Base-by-base conservation (phyloP, 371 early-diverging fungal genomes). In the Syncephalastrum contaminatum region DNA sequence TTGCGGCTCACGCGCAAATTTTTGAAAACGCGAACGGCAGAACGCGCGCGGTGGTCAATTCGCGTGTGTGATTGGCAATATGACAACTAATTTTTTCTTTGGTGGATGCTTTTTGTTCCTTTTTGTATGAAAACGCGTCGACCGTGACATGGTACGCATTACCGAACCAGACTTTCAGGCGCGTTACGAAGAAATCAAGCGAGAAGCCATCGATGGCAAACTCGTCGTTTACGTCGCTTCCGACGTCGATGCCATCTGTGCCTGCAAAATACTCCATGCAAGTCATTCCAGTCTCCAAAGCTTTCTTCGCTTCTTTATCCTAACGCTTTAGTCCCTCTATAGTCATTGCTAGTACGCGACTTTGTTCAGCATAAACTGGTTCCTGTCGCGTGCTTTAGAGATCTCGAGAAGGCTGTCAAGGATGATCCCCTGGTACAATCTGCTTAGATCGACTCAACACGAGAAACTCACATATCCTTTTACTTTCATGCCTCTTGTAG, bases 161-260 rank as follows among this genome's bases (percentile, higher is more conserved):
- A 69, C 63, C 47, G 63, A 62, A 53, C 56, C 56, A 40, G 45
- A 63, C 30, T 73, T 66, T 53, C 66, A 72, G 36, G 64, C 64
- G 49, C 75, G 70, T 18, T 84, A 82, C 61, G 75, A 77, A 16
- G 66, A 64, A 21, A 84, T 84, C 48, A 73, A 73, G 49, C 57
- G 66, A 24, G 73, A 67, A 19, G 68, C 82, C 10, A 24, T 63
- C 1, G 66, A 69, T 39, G 75, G 72, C 43, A 75, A 71, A 22
- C 73, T 74, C 22, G 73, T 94, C 15, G 67, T 95, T 40, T 88
- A 95, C 65, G 95, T 89, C 4, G 72, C 89, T 1, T 72, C 87
- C 13, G 93, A 94, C 72, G 88, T 87, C 10, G 97, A 96, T 71
- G 84, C 91, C 14, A 73, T 96, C 13, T 96, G 97, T 69, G 91